These are phyloP conservation scores for Neocucurbitaria cava DNA, from an alignment of 2,329 filamentous ascomycete species.

Conservation along the genomic window DNA sequence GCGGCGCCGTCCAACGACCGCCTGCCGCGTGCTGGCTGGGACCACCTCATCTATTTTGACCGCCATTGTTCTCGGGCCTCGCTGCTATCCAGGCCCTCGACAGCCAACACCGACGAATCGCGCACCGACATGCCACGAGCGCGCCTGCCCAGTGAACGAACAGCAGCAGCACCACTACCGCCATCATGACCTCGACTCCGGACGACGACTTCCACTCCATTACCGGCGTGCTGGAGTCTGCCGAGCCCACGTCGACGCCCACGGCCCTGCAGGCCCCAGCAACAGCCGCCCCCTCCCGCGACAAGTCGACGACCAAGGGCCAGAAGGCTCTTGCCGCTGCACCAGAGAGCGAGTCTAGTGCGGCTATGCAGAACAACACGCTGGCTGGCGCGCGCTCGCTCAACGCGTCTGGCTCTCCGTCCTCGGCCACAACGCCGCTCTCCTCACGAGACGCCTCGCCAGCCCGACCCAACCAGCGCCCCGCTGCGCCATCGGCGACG, in stretches of 20 bases:
- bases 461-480: constrained; percentile 43
- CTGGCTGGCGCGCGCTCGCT: constrained; percentile 37
- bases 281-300: constrained; percentile 16
- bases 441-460: constrained; percentile 58
- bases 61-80: constrained; percentile 36
- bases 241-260: constrained; percentile 42
- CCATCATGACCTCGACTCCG: constrained; percentile 29
- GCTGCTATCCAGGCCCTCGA: constrained; percentile 27
- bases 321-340: constrained; percentile 15
- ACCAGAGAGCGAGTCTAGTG: constrained; percentile 17
- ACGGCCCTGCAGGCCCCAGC: constrained; percentile 20
- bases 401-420: constrained; percentile 45
- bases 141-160: constrained; percentile 29
- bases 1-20: constrained; percentile 39
- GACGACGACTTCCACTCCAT: constrained; percentile 47
- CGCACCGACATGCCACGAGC: constrained; percentile 42
- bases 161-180: constrained; percentile 40
- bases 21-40: constrained; percentile 35
- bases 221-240: constrained; percentile 45
- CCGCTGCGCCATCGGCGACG: constrained; percentile 23
- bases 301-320: constrained; percentile 17
- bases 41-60: constrained; percentile 29
- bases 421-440: constrained; percentile 51
- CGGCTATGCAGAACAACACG: constrained; percentile 33
- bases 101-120: constrained; percentile 20